Base-by-base conservation (phyloP, 371 early-diverging fungal genomes). In the Entomophthora muscae region DNA sequence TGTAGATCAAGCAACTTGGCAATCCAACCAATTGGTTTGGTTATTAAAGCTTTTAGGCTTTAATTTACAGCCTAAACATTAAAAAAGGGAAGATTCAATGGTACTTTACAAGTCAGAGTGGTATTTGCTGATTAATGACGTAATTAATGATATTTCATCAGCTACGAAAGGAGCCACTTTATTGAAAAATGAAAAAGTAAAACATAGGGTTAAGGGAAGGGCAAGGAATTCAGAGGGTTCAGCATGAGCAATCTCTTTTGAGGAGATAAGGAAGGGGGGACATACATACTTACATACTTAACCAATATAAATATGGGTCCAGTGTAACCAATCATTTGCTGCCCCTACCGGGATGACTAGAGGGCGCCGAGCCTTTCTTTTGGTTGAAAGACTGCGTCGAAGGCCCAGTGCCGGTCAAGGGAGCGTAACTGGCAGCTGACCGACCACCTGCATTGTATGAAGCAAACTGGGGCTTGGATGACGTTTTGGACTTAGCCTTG, bases 391-490 rank as follows among this genome's bases (percentile, higher is more conserved):
- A 33, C n/a, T 33, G 33, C 21, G 61, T 61, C 2, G 33, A 33
- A n/a, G 61, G 61, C 42, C 61, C 61, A 42, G 33, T 21, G 10
- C 61, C 61, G 10, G 61, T 61, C 10, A 61, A 32, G 23, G 31
- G 33, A 10, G 31, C 31, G 42, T 42, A 42, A 17, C 42, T 42
- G 27, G 32, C n/a, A 61, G 13, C 22, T 2, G 31, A 21, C 10
- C 31, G 42, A 10, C 7, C 7, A 5, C 55, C 55, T 24, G n/a
- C 27, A 26, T 10, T 55, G 22, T 7, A 12, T 17, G 69, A 5
- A 57, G 33, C 1, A 57, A 2, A 42, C 61, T 53, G 32, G 63
- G 60, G 53, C 67, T 66, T 21, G 61, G 64, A n/a, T 52, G 27
- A 3, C 63, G 30, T 42, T 66, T 59, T 32, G 57, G 57, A 53